These are phyloP conservation scores for Solanum etuberosum DNA, from an alignment of 257 asterid species.

Conservation along the genomic window DNA sequence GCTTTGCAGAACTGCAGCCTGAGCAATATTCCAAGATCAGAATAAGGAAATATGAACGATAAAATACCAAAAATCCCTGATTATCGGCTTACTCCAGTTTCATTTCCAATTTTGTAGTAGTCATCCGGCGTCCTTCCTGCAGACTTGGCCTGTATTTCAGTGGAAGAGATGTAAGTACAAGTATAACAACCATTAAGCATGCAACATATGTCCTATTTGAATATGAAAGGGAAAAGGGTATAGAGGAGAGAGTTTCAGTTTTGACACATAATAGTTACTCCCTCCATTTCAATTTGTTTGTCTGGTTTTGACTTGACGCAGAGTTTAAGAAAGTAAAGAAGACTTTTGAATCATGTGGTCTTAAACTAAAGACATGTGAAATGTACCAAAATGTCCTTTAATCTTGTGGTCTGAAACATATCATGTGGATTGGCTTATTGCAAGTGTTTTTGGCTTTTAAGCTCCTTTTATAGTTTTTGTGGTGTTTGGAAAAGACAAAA, in stretches of 20 bases:
- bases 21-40: conserved; percentile 16
- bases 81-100: conserved; percentile 60
- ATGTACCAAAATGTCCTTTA: neutral
- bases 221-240: neutral
- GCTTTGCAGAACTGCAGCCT: conserved; percentile 77
- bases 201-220: neutral
- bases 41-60: conserved; percentile 11
- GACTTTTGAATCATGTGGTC: neutral
- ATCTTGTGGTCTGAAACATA: neutral
- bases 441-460: neutral
- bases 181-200: conserved; percentile 3
- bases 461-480: neutral
- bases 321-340: neutral
- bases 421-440: neutral
- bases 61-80: neutral
- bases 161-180: conserved; percentile 2
- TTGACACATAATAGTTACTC: neutral
- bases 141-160: conserved; percentile 72
- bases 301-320: neutral
- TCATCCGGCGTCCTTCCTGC: conserved; percentile 73
- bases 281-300: neutral
- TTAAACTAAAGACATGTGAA: neutral
- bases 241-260: neutral
- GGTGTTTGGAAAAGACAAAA: neutral
- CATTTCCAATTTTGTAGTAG: conserved; percentile 47